Percentiles rank a stretch among this genome's conserved stretches.
Conservation (phyloP, 495 filamentous ascomycete genomes). For the Aspergillus nidulans region DNA sequence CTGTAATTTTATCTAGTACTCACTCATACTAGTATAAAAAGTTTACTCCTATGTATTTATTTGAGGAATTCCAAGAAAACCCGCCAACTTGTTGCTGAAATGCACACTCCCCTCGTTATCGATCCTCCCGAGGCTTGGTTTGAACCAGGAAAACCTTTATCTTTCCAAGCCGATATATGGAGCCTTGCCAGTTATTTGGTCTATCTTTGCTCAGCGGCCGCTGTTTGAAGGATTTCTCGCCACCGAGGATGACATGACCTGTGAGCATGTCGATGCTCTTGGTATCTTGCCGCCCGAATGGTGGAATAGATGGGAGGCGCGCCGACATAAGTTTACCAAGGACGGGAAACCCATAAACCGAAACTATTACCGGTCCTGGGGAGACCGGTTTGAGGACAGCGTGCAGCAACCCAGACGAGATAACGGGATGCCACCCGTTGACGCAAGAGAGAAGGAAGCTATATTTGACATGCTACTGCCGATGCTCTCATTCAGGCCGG, state of each 20-base stretch:
- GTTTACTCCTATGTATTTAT: too few species aligned
- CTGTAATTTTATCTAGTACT: too few species aligned
- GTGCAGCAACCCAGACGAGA: slow-evolving; percentile 23
- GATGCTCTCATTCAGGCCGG: slow-evolving; percentile 41
- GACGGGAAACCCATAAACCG: slow-evolving; percentile 19
- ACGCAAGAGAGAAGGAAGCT: slow-evolving; percentile 25
- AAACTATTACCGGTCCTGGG: slow-evolving; percentile 19
- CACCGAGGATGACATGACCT: slow-evolving; percentile 31
- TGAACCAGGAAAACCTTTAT: slow-evolving; percentile 24
- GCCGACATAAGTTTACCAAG: slow-evolving; percentile 17
- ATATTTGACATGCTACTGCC: slow-evolving; percentile 32
- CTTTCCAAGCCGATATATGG: slow-evolving; percentile 36
- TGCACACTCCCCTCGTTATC: slow-evolving; percentile 25
- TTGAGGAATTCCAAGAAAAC: too few species aligned
- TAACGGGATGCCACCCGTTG: slow-evolving; percentile 16
- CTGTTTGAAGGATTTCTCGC: slow-evolving; percentile 19
- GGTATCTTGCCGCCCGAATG: slow-evolving; percentile 27
- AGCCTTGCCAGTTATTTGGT: slow-evolving; percentile 33
- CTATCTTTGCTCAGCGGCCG: slow-evolving; percentile 20
- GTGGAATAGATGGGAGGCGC: slow-evolving; percentile 23
- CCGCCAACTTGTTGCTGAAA: too few species aligned
- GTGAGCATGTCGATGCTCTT: slow-evolving; percentile 34
- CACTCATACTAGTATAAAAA: too few species aligned
- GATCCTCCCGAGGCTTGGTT: slow-evolving; percentile 30
- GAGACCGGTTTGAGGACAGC: slow-evolving; percentile 25